These are phyloP conservation scores for Penicillium argentinense DNA, from an alignment of 495 filamentous ascomycete species.

Conservation along the genomic window DNA sequence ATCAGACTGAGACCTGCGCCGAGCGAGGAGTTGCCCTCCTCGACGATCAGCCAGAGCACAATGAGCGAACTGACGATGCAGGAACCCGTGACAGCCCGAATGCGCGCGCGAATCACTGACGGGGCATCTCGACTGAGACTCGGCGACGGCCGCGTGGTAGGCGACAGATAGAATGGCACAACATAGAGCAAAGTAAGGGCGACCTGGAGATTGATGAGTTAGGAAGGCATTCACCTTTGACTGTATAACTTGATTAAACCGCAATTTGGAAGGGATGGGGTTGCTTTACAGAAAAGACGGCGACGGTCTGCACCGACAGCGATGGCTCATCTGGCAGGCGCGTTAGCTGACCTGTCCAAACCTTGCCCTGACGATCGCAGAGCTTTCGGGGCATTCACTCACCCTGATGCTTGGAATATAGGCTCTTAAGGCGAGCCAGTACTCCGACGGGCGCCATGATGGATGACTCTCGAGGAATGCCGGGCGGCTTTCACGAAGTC, in stretches of 20 bases:
- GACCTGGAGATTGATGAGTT: conserved; percentile 45
- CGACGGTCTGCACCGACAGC: conserved; percentile 48
- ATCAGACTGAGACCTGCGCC: conserved; percentile 60
- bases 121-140: conserved; percentile 83
- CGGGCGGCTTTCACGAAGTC: no score
- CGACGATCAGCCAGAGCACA: conserved; percentile 61
- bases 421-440: conserved; percentile 34
- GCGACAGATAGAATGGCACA: conserved; percentile 83
- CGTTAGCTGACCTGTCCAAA: conserved; percentile 18
- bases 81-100: conserved; percentile 72
- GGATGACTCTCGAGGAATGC: background rate
- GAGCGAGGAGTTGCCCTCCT: conserved; percentile 43
- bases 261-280: background rate
- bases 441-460: conserved; percentile 41
- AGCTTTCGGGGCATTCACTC: conserved; percentile 4
- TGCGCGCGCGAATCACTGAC: conserved; percentile 83
- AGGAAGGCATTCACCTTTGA: conserved; percentile 1
- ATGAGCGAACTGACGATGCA: conserved; percentile 59
- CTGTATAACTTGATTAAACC: background rate
- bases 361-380: conserved; percentile 3
- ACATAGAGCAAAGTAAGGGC: conserved; percentile 85
- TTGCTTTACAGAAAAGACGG: conserved; percentile 48
- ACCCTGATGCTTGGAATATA: conserved; percentile 42
- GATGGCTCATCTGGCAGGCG: conserved; percentile 42
- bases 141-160: conserved; percentile 76